These are phyloP conservation scores for Micractinium conductrix DNA, from an alignment of 139 green algal genomes.

Conservation along the genomic window DNA sequence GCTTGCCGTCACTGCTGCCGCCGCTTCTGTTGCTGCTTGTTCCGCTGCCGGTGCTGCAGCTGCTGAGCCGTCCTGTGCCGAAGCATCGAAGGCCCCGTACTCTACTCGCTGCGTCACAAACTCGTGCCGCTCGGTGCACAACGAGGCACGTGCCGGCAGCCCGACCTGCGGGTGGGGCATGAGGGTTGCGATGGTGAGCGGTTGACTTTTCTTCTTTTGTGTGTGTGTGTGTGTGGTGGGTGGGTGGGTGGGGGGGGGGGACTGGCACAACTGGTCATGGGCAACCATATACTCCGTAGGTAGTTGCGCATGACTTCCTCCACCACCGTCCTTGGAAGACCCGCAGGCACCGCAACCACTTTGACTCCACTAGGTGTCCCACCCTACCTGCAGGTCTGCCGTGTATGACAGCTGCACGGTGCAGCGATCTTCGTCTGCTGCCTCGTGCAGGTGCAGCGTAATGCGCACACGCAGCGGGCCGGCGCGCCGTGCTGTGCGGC, in stretches of 20 bases:
- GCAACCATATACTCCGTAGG: too few relatives aligned
- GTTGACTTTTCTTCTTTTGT: too few relatives aligned
- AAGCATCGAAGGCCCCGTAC: not conserved
- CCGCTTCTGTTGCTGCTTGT: not conserved
- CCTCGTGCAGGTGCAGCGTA: slow-evolving; percentile 33
- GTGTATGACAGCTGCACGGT: slow-evolving; percentile 12
- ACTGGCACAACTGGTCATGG: too few relatives aligned
- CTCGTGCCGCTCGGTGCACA: not conserved
- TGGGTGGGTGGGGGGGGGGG: too few relatives aligned
- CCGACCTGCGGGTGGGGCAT: too few relatives aligned
- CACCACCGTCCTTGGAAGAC: too few relatives aligned
- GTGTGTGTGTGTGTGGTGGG: too few relatives aligned
- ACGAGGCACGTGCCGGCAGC: not conserved
- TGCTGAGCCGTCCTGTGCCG: not conserved
- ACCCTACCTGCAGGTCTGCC: not conserved
- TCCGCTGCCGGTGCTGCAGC: not conserved
- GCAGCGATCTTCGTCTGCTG: not conserved
- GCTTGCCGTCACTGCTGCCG: too few relatives aligned
- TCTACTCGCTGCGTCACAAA: slow-evolving; percentile 33
- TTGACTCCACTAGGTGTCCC: too few relatives aligned
- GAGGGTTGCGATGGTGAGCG: too few relatives aligned
- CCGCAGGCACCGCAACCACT: too few relatives aligned
- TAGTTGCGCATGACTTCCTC: too few relatives aligned
- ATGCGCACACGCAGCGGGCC: not conserved
- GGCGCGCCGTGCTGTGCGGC: not conserved